Conservation (phyloP, 139 green algal species). For the Tetraselmis striata region DNA sequence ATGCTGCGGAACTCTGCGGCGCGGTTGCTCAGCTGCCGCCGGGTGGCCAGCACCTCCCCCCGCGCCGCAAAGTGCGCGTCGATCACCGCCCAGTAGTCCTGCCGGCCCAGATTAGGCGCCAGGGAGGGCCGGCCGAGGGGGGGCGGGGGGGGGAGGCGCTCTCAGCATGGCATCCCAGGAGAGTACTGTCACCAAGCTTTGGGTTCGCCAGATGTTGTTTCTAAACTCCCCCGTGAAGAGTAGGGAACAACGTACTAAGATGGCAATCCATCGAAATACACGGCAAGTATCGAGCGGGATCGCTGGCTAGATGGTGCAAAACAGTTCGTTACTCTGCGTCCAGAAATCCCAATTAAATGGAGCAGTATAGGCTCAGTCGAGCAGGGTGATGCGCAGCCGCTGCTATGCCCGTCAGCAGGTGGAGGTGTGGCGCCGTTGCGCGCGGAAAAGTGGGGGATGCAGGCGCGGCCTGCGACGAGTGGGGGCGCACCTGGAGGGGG, state of each 20-base stretch:
- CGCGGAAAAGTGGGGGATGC: not conserved
- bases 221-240: not conserved
- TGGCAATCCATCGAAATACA: not conserved
- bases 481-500: slow-evolving; percentile 33
- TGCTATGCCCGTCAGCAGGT: too few species aligned
- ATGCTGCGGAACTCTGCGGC: slow-evolving; percentile 44
- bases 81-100: slow-evolving; percentile 37
- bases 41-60: slow-evolving; percentile 9
- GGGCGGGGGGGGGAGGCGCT: not conserved
- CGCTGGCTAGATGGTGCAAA: too few species aligned
- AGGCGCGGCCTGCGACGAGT: not conserved
- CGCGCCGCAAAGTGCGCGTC: slow-evolving; percentile 45
- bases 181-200: not conserved
- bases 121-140: not conserved
- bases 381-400: too few species aligned
- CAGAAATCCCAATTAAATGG: too few species aligned
- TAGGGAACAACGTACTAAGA: not conserved
- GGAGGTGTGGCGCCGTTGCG: too few species aligned
- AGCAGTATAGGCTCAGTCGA: too few species aligned
- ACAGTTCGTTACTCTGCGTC: too few species aligned
- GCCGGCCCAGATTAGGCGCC: too few species aligned
- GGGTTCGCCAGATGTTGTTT: not conserved
- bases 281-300: too few species aligned
- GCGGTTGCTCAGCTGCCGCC: slow-evolving; percentile 28
- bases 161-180: too few species aligned